These are phyloP conservation scores for Martensiomyces pterosporus DNA, from an alignment of 192 early-diverging fungal genomes.

Conservation along the genomic window DNA sequence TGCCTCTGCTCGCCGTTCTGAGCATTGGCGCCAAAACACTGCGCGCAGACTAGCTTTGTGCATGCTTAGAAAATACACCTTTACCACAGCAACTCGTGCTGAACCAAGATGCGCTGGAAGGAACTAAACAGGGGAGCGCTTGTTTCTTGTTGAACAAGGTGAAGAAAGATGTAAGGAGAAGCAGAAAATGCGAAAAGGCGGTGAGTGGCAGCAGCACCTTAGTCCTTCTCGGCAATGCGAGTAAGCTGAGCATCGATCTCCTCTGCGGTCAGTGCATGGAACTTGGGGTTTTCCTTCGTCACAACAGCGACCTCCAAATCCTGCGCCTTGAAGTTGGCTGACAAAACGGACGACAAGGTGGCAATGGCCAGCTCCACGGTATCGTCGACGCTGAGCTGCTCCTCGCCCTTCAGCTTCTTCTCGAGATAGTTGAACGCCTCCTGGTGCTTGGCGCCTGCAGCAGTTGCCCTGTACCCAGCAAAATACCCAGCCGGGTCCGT, in stretches of 20 bases:
- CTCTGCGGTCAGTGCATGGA: conserved; percentile 68
- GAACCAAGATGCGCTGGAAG: too few relatives aligned
- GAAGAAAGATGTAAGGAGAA: too few relatives aligned
- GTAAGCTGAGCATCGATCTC: conserved; percentile 72
- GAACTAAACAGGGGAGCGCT: too few relatives aligned
- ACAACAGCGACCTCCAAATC: conserved; percentile 96
- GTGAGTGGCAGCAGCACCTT: too few relatives aligned
- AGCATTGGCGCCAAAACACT: too few relatives aligned
- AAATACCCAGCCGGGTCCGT: conserved; percentile 98
- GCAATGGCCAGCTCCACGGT: conserved; percentile 96
- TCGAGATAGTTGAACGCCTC: conserved; percentile 95
- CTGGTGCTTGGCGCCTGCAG: conserved; percentile 85
- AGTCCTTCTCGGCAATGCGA: conserved; percentile 51
- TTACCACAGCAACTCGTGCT: too few relatives aligned
- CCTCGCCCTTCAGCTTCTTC: conserved; percentile 96
- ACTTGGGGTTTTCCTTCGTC: conserved; percentile 64
- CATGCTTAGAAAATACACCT: too few relatives aligned
- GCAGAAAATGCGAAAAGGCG: too few relatives aligned
- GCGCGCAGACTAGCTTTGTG: too few relatives aligned
- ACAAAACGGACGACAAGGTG: conserved; percentile 85
- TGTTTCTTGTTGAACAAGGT: too few relatives aligned
- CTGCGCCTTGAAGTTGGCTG: conserved; percentile 92
- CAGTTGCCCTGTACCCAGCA: conserved; percentile 94
- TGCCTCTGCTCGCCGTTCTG: conserved; percentile 38
- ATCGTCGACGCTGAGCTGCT: conserved; percentile 73